Evolutionary conservation across 208 protist genomes (phyloP).

Genomic region (Trypanosomatidae sp.): DNA sequence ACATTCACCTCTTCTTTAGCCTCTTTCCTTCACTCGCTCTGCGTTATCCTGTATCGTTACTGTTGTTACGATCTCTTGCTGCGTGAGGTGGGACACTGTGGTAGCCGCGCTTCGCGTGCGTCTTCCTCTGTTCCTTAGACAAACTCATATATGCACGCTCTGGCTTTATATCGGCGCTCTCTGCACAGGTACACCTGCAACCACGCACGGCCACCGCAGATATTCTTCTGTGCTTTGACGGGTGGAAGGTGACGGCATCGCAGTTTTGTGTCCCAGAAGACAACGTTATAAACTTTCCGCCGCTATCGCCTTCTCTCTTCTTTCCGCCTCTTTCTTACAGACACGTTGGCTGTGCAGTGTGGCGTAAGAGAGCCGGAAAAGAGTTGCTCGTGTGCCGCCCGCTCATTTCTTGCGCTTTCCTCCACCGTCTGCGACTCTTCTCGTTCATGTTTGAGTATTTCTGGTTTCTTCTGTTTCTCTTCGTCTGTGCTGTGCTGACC

Average conservation of each 20-base stretch:
- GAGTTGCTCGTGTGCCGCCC: not conserved
- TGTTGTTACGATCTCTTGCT: not conserved
- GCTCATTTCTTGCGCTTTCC: not conserved
- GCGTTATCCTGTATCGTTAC: not conserved
- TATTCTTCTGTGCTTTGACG: not conserved
- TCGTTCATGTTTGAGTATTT: not conserved
- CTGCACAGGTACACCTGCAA: not conserved
- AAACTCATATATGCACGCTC: not conserved
- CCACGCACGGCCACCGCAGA: not conserved
- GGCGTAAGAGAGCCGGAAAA: not conserved
- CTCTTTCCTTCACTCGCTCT: not conserved
- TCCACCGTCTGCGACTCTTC: not conserved
- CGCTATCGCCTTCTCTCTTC: not conserved
- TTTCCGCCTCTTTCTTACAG: conserved; percentile 3
- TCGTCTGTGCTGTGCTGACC: not conserved
- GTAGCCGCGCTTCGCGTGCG: not conserved
- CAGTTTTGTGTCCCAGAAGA: not conserved
- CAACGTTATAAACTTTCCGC: not conserved
- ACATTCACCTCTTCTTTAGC: not conserved
- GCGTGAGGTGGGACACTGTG: not conserved
- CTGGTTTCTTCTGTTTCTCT: conserved; percentile 2
- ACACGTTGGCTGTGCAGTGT: not conserved
- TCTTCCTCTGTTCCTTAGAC: not conserved
- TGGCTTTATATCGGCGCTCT: not conserved
- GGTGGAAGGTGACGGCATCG: not conserved